phyloP scores from a whole-genome alignment of 805 yeast genomes.

The Candida krabiensis region DNA sequence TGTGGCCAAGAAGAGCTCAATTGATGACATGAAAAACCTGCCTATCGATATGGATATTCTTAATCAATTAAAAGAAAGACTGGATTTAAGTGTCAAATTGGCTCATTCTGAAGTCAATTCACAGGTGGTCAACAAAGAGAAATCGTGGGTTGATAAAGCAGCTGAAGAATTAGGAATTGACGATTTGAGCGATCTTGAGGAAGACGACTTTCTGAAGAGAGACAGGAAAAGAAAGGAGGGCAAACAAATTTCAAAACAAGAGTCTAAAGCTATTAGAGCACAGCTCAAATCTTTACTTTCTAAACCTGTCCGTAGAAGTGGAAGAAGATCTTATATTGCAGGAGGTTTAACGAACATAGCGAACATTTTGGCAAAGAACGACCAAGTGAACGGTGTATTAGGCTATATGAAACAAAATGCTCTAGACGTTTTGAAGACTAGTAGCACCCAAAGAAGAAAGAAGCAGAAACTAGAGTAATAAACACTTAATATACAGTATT shows the following conservation, averaged over 20 bases:
- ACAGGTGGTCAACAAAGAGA: constrained; percentile 58
- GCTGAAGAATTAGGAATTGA: constrained; percentile 93
- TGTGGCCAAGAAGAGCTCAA: constrained; percentile 36
- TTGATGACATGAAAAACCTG: constrained; percentile 59
- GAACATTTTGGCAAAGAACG: constrained; percentile 65
- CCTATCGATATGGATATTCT: constrained; percentile 78
- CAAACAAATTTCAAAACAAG: constrained; percentile 52
- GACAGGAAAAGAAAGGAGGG: constrained; percentile 56
- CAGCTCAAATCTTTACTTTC: constrained; percentile 54
- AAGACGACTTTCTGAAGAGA: constrained; percentile 65
- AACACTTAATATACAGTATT: no score
- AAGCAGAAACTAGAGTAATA: constrained; percentile 1
- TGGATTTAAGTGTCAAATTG: constrained; percentile 64
- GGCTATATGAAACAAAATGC: constrained; percentile 74
- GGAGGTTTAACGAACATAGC: constrained; percentile 80
- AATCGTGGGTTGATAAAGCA: constrained; percentile 81
- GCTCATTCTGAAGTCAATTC: constrained; percentile 70
- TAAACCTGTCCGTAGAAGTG: constrained; percentile 58
- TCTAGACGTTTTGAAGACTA: constrained; percentile 51
- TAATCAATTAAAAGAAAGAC: constrained; percentile 67
- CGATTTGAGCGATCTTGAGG: constrained; percentile 63
- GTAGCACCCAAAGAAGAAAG: constrained; percentile 16
- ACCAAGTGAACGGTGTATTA: constrained; percentile 53
- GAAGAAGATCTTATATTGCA: constrained; percentile 72
- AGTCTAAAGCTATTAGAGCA: constrained; percentile 44